Evolutionary conservation across 345 rosid genomes (phyloP).

Genomic region (Sonneratia alba): DNA sequence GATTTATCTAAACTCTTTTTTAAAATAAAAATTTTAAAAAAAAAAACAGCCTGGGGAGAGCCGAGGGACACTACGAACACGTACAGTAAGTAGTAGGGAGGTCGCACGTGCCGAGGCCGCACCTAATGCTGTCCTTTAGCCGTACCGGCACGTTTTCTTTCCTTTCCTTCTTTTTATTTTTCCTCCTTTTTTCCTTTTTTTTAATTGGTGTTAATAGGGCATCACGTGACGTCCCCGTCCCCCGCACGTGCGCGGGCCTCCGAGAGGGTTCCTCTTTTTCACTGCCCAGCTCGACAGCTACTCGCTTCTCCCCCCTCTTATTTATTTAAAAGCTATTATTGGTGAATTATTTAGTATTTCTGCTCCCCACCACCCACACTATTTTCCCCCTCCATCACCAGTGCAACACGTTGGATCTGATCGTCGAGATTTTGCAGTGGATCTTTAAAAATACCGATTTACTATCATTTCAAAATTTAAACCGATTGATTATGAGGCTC

Average conservation of each 20-base stretch:
- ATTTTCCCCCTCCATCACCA: no score
- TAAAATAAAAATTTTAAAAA: no score
- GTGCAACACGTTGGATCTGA: no score
- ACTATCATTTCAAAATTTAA: background rate
- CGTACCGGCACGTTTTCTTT: conserved; percentile 18
- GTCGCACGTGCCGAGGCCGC: conserved; percentile 18
- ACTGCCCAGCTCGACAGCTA: background rate
- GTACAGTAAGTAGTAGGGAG: background rate
- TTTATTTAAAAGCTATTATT: no score
- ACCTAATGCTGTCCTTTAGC: conserved; percentile 22
- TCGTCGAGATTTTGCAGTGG: background rate
- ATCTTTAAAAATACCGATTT: background rate
- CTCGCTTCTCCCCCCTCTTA: background rate
- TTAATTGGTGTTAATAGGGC: background rate
- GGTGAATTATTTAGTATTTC: no score
- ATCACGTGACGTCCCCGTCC: conserved; percentile 9
- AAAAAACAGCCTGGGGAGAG: no score
- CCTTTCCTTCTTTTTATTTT: no score
- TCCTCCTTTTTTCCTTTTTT: no score
- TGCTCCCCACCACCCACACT: no score
- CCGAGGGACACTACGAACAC: no score
- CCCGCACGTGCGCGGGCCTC: background rate
- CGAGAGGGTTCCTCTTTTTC: background rate
- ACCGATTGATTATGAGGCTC: background rate
- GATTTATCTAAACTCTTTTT: no score